Percentiles rank a stretch among this genome's conserved stretches.
These are phyloP conservation scores for Neophaeococcomyces aloes DNA, from an alignment of 2,329 filamentous ascomycete genomes.

Conservation along the genomic window DNA sequence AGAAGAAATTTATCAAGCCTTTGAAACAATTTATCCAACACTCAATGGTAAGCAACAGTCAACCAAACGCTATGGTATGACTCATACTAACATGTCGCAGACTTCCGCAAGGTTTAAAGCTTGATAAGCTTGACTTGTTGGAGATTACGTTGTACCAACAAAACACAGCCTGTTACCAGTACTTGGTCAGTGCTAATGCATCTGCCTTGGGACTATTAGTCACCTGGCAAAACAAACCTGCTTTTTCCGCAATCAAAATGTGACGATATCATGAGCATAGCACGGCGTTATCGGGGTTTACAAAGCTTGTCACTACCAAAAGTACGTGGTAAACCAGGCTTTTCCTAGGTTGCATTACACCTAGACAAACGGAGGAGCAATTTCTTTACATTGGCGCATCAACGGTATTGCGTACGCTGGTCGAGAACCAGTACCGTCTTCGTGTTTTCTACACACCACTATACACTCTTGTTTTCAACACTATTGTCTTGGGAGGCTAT, in stretches of 20 bases:
- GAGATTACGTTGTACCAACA: constrained; percentile 17
- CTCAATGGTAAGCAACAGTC: constrained; percentile 56
- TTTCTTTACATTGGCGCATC: constrained; percentile 9
- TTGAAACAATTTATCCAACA: constrained; percentile 95
- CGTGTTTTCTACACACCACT: constrained; percentile 6
- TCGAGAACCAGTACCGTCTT: constrained; percentile 19
- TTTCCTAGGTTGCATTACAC: constrained; percentile 12
- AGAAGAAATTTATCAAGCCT: constrained; percentile 95
- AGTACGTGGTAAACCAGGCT: constrained; percentile 12
- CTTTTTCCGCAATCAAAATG: constrained; percentile 11
- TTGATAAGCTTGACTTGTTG: constrained; percentile 1
- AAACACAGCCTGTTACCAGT: constrained; percentile 6
- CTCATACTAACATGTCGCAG: constrained; percentile 29
- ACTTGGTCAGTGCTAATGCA: constrained; percentile 5
- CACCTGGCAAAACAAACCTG: constrained; percentile 8
- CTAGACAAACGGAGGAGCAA: constrained; percentile 15
- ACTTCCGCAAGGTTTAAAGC: constrained; percentile 52
- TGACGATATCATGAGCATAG: constrained; percentile 20
- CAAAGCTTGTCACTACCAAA: constrained; percentile 13
- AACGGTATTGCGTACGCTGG: constrained; percentile 14
- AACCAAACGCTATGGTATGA: not conserved
- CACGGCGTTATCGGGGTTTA: constrained; percentile 21
- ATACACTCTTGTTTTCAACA: constrained; percentile 12
- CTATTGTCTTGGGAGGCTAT: constrained; percentile 3
- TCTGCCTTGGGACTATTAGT: not conserved